Base-by-base conservation (phyloP, 208 protist genomes). In the Trypanosoma theileri region DNA sequence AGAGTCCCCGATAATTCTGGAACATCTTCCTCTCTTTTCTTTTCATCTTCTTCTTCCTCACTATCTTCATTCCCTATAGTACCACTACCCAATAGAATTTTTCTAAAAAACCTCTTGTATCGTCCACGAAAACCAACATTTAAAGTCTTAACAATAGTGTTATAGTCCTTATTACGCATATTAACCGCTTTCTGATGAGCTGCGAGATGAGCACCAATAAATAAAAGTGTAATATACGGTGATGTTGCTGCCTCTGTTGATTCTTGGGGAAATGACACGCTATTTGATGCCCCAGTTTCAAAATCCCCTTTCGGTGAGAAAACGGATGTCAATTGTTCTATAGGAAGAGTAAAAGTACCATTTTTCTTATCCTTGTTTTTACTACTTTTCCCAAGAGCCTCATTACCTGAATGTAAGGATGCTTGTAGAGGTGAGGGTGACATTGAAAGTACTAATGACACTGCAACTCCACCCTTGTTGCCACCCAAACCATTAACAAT, bases 401-500 rank as follows among this genome's bases (percentile, higher is more conserved):
- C 4, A 35, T 8, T 6, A 35, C 28, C 6, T 35, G 28, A n/a
- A n/a, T n/a, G n/a, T n/a, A n/a, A 2, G 35, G 14, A 0, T 24
- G 12, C 31, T 16, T 56, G 52, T 14, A 46, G 28, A 28, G 68
- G 45, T 16, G 22, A 21, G 11, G 58, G 66, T 21, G 44, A 64
- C 78, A 93, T 70, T 0, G 85, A 89, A 11, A 98, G 22, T 0
- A 65, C 65, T 16, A 98, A 63, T 0, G 73, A 71, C 3, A 98
- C 74, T 0, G 85, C 92, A 16, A 97, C 85, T 11, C 88, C 96
- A 46, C 97, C 97, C 71, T 98, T 98, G 79, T 98, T 98, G 16
- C 94, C 97, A 41, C 92, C 62, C 6, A 81, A 45, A 31, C 91
- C 91, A 1, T 71, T 79, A 7, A 80, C 42, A 56, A 94, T 58